phyloP scores from a whole-genome alignment of 2,329 filamentous ascomycete species.

The Helicocarpus griseus region DNA sequence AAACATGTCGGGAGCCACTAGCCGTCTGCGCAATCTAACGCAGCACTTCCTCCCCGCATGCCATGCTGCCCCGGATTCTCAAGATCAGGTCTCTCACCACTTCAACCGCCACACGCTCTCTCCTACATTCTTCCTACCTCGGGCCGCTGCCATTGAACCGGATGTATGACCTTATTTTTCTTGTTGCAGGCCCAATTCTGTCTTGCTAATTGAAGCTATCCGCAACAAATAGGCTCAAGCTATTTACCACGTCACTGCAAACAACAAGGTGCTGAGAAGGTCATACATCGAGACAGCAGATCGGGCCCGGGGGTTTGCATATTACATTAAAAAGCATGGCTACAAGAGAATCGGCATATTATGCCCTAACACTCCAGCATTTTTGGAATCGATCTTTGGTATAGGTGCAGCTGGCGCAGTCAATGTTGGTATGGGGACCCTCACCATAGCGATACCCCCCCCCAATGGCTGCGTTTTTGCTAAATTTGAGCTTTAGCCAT shows the following conservation, averaged over 20 bases:
- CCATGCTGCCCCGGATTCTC: conserved; percentile 12
- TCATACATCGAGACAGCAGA: conserved; percentile 76
- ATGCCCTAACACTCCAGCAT: conserved; percentile 86
- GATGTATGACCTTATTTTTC: conserved; percentile 38
- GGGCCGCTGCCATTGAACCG: conserved; percentile 81
- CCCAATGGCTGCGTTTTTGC: background rate
- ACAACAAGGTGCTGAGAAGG: conserved; percentile 62
- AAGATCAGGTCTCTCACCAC: conserved; percentile 18
- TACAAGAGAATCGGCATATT: conserved; percentile 75
- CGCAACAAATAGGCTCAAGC: conserved; percentile 51
- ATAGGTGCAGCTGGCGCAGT: conserved; percentile 73
- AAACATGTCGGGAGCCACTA: conserved; percentile 21
- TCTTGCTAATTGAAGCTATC: conserved; percentile 1
- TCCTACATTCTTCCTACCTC: conserved; percentile 76
- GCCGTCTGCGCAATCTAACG: conserved; percentile 21
- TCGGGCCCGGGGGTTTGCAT: conserved; percentile 76
- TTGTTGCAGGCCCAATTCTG: background rate
- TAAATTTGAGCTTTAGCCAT: conserved; percentile 34
- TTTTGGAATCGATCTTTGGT: conserved; percentile 82
- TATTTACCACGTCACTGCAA: conserved; percentile 75
- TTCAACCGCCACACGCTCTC: conserved; percentile 52
- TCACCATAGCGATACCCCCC: background rate
- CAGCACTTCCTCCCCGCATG: conserved; percentile 23
- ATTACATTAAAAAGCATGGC: conserved; percentile 67
- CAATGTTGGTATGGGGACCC: conserved; percentile 49